Conservation (phyloP, 2,329 filamentous ascomycete species). For the Capronia americana region DNA sequence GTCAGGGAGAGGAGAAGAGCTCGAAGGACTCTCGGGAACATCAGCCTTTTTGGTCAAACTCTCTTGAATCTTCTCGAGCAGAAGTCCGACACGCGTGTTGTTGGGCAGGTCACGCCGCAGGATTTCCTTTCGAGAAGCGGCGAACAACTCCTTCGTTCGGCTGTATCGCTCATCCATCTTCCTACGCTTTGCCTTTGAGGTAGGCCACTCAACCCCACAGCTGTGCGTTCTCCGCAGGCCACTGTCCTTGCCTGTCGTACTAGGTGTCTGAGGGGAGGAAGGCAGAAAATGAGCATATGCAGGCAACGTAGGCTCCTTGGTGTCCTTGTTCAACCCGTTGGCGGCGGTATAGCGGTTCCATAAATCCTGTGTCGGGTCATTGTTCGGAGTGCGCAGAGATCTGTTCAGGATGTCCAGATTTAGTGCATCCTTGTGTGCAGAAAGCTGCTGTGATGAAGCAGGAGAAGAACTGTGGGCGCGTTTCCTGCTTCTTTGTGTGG, state of each 20-base stretch:
- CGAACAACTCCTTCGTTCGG: slow-evolving; percentile 55
- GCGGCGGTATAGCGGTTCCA: slow-evolving; percentile 76
- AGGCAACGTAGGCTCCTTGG: slow-evolving; percentile 60
- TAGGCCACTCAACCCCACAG: slow-evolving; percentile 73
- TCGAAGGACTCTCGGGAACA: slow-evolving; percentile 46
- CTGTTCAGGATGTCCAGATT: slow-evolving; percentile 66
- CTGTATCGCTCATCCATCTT: slow-evolving; percentile 59
- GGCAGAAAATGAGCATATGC: slow-evolving; percentile 70
- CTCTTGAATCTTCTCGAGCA: slow-evolving; percentile 71
- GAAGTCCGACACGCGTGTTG: slow-evolving; percentile 58
- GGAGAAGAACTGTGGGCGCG: slow-evolving; percentile 77
- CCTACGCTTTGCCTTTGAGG: slow-evolving; percentile 65
- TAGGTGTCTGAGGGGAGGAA: slow-evolving; percentile 72
- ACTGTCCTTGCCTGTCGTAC: slow-evolving; percentile 53
- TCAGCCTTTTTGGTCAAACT: slow-evolving; percentile 49
- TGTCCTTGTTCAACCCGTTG: slow-evolving; percentile 52
- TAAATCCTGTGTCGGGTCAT: slow-evolving; percentile 74
- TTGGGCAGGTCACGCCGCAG: slow-evolving; percentile 49
- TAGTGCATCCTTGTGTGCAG: slow-evolving; percentile 53
- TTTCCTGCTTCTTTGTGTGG: slow-evolving; percentile 61
- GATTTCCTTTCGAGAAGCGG: slow-evolving; percentile 50
- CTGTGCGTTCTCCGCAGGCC: slow-evolving; percentile 70
- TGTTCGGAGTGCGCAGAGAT: slow-evolving; percentile 68
- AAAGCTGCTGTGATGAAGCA: slow-evolving; percentile 57
- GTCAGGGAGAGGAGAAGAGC: slow-evolving; percentile 53